These are phyloP conservation scores for Oropetium thomaeum DNA, from an alignment of 176 grass and related monocot genomes.

Conservation along the genomic window DNA sequence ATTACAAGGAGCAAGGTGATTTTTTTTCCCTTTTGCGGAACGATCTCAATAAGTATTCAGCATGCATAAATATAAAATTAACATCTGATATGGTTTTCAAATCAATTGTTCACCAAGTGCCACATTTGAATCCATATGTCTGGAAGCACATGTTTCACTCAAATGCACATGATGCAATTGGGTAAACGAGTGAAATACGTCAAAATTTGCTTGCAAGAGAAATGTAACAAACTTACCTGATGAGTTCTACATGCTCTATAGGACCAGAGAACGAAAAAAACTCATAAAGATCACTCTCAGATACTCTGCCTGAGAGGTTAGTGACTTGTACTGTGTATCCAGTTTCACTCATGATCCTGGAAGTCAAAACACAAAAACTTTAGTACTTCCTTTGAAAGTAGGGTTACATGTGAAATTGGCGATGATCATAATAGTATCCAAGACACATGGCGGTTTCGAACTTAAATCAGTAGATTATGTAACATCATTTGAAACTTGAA, in stretches of 20 bases:
- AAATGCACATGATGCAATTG: neutral
- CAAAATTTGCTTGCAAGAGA: neutral
- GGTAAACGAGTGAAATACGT: neutral
- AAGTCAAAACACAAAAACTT: conserved; percentile 33
- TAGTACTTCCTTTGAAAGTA: conserved; percentile 5
- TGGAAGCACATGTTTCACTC: neutral
- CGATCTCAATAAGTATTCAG: neutral
- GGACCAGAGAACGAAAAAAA: conserved; percentile 98
- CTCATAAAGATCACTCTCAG: conserved; percentile 72
- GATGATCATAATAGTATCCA: neutral
- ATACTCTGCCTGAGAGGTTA: conserved; percentile 69
- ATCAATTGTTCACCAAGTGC: neutral
- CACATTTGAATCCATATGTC: neutral
- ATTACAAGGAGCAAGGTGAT: neutral
- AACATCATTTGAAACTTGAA: neutral
- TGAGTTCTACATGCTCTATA: conserved; percentile 90
- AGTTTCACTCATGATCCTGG: conserved; percentile 64
- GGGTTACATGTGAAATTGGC: neutral
- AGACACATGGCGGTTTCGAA: neutral
- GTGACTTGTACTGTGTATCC: conserved; percentile 86
- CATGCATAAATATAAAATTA: neutral
- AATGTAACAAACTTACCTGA: conserved; percentile 48
- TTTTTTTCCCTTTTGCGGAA: no score
- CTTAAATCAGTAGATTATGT: neutral
- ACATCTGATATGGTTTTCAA: neutral